Evolutionary conservation across 1,284 basidiomycete species (phyloP).

Genomic region (Stygiomarasmius scandens): DNA sequence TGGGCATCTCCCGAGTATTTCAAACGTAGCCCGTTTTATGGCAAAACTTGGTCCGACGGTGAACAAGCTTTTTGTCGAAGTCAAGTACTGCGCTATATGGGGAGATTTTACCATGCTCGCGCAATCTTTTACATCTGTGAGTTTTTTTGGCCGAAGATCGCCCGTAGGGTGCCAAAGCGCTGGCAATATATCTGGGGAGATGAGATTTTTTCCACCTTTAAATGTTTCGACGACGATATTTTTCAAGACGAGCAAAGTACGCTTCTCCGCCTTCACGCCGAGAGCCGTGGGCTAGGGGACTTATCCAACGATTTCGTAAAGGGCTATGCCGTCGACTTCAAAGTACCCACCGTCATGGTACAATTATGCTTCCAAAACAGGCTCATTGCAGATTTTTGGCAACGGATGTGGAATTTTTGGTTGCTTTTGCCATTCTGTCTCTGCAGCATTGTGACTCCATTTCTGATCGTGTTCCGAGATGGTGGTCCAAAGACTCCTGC

Average conservation of each 20-base stretch:
- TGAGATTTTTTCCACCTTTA: conserved; percentile 6
- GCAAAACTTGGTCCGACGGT: neutral
- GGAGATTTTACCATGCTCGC: conserved; percentile 4
- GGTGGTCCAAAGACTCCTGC: conserved; percentile 1
- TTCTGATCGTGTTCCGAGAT: conserved; percentile 7
- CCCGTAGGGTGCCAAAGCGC: neutral
- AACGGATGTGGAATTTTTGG: conserved; percentile 5
- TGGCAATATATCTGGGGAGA: neutral
- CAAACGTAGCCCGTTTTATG: neutral
- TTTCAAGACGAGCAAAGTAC: conserved; percentile 6
- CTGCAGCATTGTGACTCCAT: conserved; percentile 3
- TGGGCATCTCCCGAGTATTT: conserved; percentile 10
- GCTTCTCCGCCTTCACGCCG: neutral
- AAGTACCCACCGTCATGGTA: conserved; percentile 4
- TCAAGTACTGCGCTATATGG: conserved; percentile 2
- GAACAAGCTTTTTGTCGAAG: conserved; percentile 2
- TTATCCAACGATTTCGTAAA: neutral
- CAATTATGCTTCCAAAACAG: neutral
- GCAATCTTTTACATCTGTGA: neutral
- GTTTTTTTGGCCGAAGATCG: conserved; percentile 4
- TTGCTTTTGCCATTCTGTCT: conserved; percentile 5
- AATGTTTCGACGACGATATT: neutral
- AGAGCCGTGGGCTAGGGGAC: neutral
- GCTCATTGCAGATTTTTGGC: neutral
- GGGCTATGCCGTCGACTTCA: conserved; percentile 6